Evolutionary conservation across 2,329 filamentous ascomycete genomes (phyloP).

Genomic region (Fusarium nodosum): DNA sequence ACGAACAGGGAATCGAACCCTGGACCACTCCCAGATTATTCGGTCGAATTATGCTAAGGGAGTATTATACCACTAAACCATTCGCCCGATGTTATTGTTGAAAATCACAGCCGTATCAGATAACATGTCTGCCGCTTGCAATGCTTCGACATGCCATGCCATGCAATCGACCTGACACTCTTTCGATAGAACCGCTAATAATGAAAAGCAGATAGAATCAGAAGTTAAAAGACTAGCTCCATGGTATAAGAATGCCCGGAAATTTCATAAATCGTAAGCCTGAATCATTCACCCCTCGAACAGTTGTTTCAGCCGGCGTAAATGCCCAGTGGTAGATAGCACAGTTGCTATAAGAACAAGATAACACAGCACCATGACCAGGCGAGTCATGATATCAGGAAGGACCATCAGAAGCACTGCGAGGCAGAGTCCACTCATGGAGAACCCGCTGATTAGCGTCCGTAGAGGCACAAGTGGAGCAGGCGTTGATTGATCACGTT

Average conservation of each 20-base stretch:
- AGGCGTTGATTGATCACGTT: constrained; percentile 9
- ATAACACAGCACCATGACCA: constrained; percentile 34
- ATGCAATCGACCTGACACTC: too few species aligned
- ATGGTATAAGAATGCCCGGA: background rate
- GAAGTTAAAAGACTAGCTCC: background rate
- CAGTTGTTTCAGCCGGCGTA: constrained; percentile 28
- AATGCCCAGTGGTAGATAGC: constrained; percentile 32
- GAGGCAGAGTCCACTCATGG: constrained; percentile 33
- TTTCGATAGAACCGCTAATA: background rate
- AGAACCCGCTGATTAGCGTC: constrained; percentile 31
- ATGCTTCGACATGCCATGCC: background rate
- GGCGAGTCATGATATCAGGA: constrained; percentile 33
- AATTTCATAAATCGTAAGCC: background rate
- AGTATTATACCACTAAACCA: constrained; percentile 54
- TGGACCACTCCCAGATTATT: constrained; percentile 50
- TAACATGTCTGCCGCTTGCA: background rate
- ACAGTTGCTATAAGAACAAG: constrained; percentile 30
- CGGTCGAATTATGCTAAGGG: constrained; percentile 49
- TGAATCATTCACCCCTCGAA: constrained; percentile 20
- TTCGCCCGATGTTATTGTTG: constrained; percentile 43
- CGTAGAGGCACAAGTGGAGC: constrained; percentile 23
- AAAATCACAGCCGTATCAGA: accelerated
- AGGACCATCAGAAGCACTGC: constrained; percentile 32
- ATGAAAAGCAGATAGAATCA: background rate
- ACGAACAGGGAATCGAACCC: constrained; percentile 53